A percentile compares a stretch with the other conserved stretches of the same genome.
phyloP scores from a whole-genome alignment of 805 yeast genomes.

The Sugiyamaella valdiviana region DNA sequence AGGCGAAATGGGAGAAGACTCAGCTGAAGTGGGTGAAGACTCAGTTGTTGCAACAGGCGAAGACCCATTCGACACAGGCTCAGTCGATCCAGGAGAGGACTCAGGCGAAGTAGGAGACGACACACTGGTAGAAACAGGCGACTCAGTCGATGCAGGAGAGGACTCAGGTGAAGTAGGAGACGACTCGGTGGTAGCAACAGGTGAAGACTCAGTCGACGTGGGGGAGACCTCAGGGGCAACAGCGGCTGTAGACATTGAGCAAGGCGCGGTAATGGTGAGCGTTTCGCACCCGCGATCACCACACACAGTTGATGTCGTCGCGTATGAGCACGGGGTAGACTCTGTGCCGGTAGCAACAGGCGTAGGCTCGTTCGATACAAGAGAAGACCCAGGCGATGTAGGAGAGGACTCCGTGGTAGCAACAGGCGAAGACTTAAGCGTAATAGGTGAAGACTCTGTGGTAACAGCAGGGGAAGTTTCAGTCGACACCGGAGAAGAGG shows the following conservation, averaged over 20 bases:
- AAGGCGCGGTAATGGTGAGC: background rate
- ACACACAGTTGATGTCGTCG: no score
- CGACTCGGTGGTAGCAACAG: no score
- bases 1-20: background rate
- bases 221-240: no score
- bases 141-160: no score
- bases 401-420: slow-evolving; percentile 22
- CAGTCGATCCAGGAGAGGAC: background rate
- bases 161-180: no score
- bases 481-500: slow-evolving; percentile 46
- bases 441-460: slow-evolving; percentile 30
- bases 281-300: background rate
- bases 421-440: slow-evolving; percentile 27
- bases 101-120: slow-evolving; percentile 7
- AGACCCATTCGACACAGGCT: no score
- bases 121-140: background rate
- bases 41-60: slow-evolving; percentile 5
- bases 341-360: background rate
- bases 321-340: no score
- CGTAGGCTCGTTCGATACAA: background rate
- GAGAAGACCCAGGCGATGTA: background rate
- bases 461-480: slow-evolving; percentile 6
- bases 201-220: no score
- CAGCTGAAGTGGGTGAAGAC: slow-evolving; percentile 11
- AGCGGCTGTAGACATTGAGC: no score